Percentiles rank a stretch among this genome's conserved stretches.
Conservation (phyloP, 2,329 filamentous ascomycete genomes). For the Chaetomiaceae sp. region DNA sequence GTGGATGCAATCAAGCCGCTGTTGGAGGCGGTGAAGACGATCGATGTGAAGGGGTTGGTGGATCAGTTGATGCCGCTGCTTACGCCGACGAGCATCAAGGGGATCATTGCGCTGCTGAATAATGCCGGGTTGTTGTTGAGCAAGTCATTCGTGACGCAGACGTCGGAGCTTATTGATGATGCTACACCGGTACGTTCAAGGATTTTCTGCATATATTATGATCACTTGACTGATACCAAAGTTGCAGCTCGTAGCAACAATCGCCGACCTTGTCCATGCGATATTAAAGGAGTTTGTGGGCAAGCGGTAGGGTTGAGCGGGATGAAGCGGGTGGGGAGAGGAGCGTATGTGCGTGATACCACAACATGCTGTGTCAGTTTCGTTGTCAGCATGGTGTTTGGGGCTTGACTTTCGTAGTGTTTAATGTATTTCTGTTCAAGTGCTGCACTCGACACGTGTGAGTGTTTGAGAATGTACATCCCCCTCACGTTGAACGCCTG, state of each 20-base stretch:
- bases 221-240: neutral
- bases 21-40: constrained; percentile 8
- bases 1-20: constrained; percentile 12
- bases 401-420: too few relatives aligned
- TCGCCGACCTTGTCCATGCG: constrained; percentile 12
- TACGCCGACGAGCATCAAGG: constrained; percentile 36
- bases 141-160: constrained; percentile 38
- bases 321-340: neutral
- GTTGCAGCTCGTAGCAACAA: constrained; percentile 10
- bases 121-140: constrained; percentile 38
- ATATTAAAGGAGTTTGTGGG: constrained; percentile 13
- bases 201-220: neutral
- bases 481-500: too few relatives aligned
- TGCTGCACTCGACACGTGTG: too few relatives aligned
- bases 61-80: constrained; percentile 33
- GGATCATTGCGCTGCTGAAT: constrained; percentile 33
- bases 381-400: too few relatives aligned
- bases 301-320: neutral
- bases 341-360: too few relatives aligned
- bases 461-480: too few relatives aligned
- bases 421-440: too few relatives aligned
- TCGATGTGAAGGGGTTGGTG: constrained; percentile 13
- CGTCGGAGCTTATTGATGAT: constrained; percentile 39
- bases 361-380: too few relatives aligned
- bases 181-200: constrained; percentile 31